phyloP scores from a whole-genome alignment of 306 rosid species.

The Carpinus fangiana region DNA sequence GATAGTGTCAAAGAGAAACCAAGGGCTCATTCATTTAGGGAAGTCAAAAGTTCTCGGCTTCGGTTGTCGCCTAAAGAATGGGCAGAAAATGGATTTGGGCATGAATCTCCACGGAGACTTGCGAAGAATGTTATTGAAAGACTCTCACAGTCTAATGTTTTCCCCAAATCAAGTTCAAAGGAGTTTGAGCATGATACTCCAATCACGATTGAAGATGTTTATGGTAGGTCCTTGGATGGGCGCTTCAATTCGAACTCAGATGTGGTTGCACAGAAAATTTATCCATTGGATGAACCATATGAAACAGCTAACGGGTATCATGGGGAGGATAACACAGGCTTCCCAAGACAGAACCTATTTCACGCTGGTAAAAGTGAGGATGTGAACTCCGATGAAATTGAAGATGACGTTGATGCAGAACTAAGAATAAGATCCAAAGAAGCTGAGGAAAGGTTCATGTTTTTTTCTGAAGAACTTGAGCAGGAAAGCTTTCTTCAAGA shows the following conservation, averaged over 20 bases:
- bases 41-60: constrained; percentile 48
- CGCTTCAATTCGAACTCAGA: constrained; percentile 49
- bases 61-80: constrained; percentile 59
- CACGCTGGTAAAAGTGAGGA: constrained; percentile 32
- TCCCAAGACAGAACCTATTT: constrained; percentile 29
- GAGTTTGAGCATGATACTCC: constrained; percentile 59
- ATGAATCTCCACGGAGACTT: constrained; percentile 76
- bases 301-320: constrained; percentile 46
- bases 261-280: constrained; percentile 40
- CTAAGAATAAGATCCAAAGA: constrained; percentile 62
- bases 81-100: constrained; percentile 67
- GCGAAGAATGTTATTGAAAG: constrained; percentile 89
- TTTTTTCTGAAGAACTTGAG: constrained; percentile 65
- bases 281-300: constrained; percentile 43
- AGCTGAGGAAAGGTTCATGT: constrained; percentile 75
- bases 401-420: constrained; percentile 58
- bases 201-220: constrained; percentile 71
- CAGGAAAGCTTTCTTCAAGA: constrained; percentile 61
- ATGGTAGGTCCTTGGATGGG: constrained; percentile 56
- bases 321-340: constrained; percentile 36
- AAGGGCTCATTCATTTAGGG: constrained; percentile 72
- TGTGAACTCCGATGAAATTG: constrained; percentile 45
- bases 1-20: constrained; percentile 51
- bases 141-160: constrained; percentile 63
- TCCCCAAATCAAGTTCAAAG: constrained; percentile 42